Evolutionary conservation across 768 basidiomycete species (phyloP).

Genomic region (Suillus decipiens): DNA sequence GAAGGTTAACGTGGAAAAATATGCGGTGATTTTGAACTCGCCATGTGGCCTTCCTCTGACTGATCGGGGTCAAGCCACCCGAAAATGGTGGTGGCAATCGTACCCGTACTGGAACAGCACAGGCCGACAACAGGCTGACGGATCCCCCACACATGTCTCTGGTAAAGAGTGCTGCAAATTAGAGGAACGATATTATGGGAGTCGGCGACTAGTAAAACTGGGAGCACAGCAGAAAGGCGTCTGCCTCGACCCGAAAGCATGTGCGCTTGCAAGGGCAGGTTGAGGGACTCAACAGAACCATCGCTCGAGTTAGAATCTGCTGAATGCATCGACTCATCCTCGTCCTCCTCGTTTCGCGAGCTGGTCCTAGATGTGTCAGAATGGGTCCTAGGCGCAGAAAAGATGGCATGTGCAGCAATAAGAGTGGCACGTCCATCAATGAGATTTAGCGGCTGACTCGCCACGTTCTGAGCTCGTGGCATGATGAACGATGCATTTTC

Average conservation of each 20-base stretch:
- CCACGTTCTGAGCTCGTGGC: too few relatives aligned
- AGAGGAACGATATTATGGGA: too few relatives aligned
- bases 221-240: neutral
- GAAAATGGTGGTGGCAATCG: too few relatives aligned
- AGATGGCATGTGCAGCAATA: neutral
- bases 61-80: too few relatives aligned
- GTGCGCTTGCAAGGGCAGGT: constrained; percentile 11
- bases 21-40: neutral
- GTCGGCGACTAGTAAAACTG: constrained; percentile 8
- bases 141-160: too few relatives aligned
- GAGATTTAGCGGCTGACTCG: too few relatives aligned
- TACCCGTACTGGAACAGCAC: too few relatives aligned
- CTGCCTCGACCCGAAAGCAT: neutral
- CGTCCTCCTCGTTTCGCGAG: neutral
- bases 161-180: too few relatives aligned
- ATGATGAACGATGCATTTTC: too few relatives aligned
- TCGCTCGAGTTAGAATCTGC: neutral
- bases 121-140: too few relatives aligned
- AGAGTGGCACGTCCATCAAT: neutral
- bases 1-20: too few relatives aligned
- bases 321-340: neutral
- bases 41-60: neutral
- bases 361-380: neutral
- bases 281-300: constrained; percentile 1
- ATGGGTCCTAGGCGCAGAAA: neutral